phyloP scores from a whole-genome alignment of 2,329 filamentous ascomycete genomes.

The Podosphaera xanthii region DNA sequence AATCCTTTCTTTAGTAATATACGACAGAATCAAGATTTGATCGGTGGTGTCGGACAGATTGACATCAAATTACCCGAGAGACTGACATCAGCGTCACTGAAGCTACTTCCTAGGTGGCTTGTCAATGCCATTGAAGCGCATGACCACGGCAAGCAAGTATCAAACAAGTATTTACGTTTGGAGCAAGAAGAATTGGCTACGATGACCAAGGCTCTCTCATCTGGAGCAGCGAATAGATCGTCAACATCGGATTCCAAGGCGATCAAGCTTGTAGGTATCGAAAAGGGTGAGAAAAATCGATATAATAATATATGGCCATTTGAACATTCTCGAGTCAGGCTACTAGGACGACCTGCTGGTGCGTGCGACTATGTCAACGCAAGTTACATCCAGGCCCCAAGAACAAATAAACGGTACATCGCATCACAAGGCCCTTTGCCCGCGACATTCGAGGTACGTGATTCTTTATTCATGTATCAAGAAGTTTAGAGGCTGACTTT shows the following conservation, averaged over 20 bases:
- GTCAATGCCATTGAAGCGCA: conserved; percentile 37
- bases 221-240: conserved; percentile 32
- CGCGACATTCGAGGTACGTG: conserved; percentile 57
- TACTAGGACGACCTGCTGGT: conserved; percentile 42
- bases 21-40: conserved; percentile 84
- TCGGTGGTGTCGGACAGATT: conserved; percentile 75
- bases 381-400: conserved; percentile 56
- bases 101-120: conserved; percentile 50
- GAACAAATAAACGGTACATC: conserved; percentile 83
- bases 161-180: conserved; percentile 63
- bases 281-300: conserved; percentile 84
- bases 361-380: conserved; percentile 91
- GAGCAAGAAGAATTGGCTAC: conserved; percentile 70
- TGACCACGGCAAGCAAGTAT: conserved; percentile 59
- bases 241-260: conserved; percentile 13
- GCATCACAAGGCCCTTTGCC: conserved; percentile 86
- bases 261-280: conserved; percentile 71
- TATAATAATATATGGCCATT: conserved; percentile 98
- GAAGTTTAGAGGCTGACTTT: conserved; percentile 3
- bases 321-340: conserved; percentile 70
- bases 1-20: conserved; percentile 96
- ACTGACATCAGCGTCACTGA: conserved; percentile 23
- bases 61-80: conserved; percentile 34
- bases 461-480: background rate
- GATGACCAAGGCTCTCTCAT: conserved; percentile 65